A percentile compares a stretch with the other conserved stretches of the same genome.
Conservation (phyloP, 306 rosid genomes). For the Cicer yamashitae region DNA sequence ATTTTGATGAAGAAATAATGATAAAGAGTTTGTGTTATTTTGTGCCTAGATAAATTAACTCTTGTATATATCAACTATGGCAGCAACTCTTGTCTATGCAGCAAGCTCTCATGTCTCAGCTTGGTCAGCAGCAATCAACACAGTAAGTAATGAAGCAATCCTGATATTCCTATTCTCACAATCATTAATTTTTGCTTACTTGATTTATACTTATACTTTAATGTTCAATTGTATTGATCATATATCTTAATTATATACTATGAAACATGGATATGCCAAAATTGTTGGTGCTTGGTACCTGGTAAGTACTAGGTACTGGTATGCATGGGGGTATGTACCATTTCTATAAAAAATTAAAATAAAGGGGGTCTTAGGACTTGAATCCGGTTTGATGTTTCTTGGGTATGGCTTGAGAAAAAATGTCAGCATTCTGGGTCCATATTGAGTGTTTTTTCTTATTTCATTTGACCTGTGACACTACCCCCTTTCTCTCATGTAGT, state of each 20-base stretch:
- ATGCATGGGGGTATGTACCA: background rate
- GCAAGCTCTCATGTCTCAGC: conserved; percentile 70
- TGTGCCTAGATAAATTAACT: conserved; percentile 23
- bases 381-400: background rate
- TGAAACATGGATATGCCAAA: conserved; percentile 5
- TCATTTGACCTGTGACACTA: background rate
- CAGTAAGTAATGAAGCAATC: conserved; percentile 61
- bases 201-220: conserved; percentile 27
- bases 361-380: background rate
- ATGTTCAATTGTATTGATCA: conserved; percentile 2
- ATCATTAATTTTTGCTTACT: conserved; percentile 31
- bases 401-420: conserved; percentile 5
- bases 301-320: background rate
- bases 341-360: background rate
- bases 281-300: conserved; percentile 2
- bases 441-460: background rate
- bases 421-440: conserved; percentile 3
- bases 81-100: conserved; percentile 73
- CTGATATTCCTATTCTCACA: conserved; percentile 30
- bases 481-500: background rate
- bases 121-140: conserved; percentile 69
- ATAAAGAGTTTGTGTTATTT: conserved; percentile 26
- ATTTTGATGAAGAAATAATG: background rate
- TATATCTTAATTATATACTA: conserved; percentile 10
- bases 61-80: conserved; percentile 32